Conservation (phyloP, 2,329 filamentous ascomycete species). For the Botrytis aclada region DNA sequence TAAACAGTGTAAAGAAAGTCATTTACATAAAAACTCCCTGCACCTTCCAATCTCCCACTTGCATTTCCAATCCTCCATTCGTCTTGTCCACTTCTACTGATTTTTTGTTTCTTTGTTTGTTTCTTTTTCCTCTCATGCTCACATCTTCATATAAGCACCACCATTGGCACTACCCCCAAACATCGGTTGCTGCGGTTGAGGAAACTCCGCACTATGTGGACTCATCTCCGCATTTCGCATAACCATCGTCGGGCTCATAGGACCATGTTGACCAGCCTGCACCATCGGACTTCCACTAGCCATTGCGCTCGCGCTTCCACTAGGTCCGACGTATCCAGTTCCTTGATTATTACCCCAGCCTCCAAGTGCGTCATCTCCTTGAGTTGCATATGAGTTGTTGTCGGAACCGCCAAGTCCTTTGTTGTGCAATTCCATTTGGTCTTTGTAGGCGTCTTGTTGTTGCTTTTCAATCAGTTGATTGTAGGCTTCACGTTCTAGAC, state of each 20-base stretch:
- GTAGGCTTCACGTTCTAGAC: constrained; percentile 47
- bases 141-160: constrained; percentile 5
- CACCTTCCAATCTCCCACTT: neutral
- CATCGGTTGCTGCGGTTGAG: neutral
- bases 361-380: constrained; percentile 34
- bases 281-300: neutral
- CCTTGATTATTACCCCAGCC: constrained; percentile 30
- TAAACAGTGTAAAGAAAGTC: constrained; percentile 4
- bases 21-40: constrained; percentile 6
- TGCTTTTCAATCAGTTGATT: constrained; percentile 35
- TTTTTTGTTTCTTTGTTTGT: neutral
- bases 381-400: constrained; percentile 24
- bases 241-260: constrained; percentile 2
- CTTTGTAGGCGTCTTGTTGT: constrained; percentile 31
- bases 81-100: neutral
- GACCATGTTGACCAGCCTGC: neutral
- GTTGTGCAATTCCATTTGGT: constrained; percentile 35
- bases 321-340: constrained; percentile 9
- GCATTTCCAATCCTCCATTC: neutral
- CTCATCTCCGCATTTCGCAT: neutral
- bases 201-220: constrained; percentile 4
- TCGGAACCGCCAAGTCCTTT: constrained; percentile 35
- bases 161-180: constrained; percentile 6
- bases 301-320: constrained; percentile 7
- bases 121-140: neutral